These are phyloP conservation scores for Puccinia coronata DNA, from an alignment of 1,284 basidiomycete species.

Conservation along the genomic window DNA sequence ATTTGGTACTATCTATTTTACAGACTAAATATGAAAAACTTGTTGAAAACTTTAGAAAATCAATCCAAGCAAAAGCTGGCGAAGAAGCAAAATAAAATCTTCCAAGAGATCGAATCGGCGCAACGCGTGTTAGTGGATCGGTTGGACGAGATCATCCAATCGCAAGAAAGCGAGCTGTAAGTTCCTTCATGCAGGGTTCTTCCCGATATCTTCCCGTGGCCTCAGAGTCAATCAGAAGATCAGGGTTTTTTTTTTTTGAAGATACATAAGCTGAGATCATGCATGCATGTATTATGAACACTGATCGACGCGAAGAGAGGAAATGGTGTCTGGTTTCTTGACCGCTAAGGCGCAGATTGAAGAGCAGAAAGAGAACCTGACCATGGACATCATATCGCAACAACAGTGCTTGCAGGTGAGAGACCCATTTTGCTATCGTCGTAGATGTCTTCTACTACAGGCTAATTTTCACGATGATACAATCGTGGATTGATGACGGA, in stretches of 20 bases:
- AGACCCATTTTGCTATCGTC: neutral
- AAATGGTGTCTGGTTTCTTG: conserved; percentile 1
- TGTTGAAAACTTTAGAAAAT: conserved; percentile 25
- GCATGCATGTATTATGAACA: neutral
- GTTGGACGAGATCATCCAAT: neutral
- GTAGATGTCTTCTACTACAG: neutral
- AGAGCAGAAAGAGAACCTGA: neutral
- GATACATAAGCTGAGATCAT: neutral
- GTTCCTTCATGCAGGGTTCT: neutral
- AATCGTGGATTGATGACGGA: too few relatives aligned
- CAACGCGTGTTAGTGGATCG: conserved; percentile 14
- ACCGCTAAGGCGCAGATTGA: conserved; percentile 7
- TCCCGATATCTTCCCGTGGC: neutral
- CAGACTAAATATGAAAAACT: conserved; percentile 15
- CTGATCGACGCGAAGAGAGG: conserved; percentile 6
- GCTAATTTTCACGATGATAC: neutral
- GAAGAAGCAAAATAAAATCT: conserved; percentile 32
- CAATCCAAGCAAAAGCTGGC: conserved; percentile 35
- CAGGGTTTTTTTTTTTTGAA: neutral
- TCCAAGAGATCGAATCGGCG: neutral
- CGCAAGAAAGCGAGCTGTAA: conserved; percentile 36
- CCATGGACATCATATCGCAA: conserved; percentile 2
- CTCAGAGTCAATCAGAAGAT: neutral
- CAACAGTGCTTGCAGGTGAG: conserved; percentile 24
- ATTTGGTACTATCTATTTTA: neutral